A percentile compares a stretch with the other conserved stretches of the same genome.
These are phyloP conservation scores for Huntiella moniliformis DNA, from an alignment of 2,329 filamentous ascomycete genomes.

Conservation along the genomic window DNA sequence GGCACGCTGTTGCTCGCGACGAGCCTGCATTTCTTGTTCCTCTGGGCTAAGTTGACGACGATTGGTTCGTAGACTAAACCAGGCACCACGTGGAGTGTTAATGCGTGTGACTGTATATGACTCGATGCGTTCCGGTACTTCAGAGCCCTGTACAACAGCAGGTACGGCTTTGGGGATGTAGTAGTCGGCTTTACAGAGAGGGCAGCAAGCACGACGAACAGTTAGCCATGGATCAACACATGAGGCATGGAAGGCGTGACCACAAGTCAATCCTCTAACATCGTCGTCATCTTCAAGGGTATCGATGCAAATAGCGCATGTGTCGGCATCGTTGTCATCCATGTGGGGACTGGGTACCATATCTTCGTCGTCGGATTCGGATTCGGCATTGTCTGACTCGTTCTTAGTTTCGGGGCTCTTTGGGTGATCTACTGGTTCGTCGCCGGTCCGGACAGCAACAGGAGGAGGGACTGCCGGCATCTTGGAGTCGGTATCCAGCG, in stretches of 20 bases:
- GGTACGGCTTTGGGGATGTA: slow-evolving; percentile 64
- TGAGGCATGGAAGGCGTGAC: slow-evolving; percentile 93
- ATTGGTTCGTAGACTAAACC: slow-evolving; percentile 19
- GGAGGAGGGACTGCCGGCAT: slow-evolving; percentile 4
- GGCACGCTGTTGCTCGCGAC: slow-evolving; percentile 6
- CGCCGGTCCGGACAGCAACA: slow-evolving; percentile 4
- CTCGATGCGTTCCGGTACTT: slow-evolving; percentile 15
- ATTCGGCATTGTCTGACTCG: slow-evolving; percentile 12
- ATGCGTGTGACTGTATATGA: slow-evolving; percentile 24
- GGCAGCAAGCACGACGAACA: slow-evolving; percentile 82
- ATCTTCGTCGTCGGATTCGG: slow-evolving; percentile 47
- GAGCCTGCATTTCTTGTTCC: slow-evolving; percentile 6
- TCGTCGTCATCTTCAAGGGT: slow-evolving; percentile 89
- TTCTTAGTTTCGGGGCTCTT: background rate
- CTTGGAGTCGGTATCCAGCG: background rate
- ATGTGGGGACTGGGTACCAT: slow-evolving; percentile 73
- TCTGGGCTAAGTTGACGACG: slow-evolving; percentile 18
- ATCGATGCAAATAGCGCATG: slow-evolving; percentile 93
- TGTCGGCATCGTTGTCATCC: slow-evolving; percentile 66
- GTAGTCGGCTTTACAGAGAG: slow-evolving; percentile 94
- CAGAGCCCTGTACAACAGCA: slow-evolving; percentile 15
- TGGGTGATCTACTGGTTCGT: background rate
- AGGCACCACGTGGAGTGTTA: slow-evolving; percentile 27
- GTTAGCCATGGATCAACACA: slow-evolving; percentile 96
- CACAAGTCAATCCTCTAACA: slow-evolving; percentile 79